These are phyloP conservation scores for Colletotrichum noveboracense DNA, from an alignment of 2,329 filamentous ascomycete genomes.

Conservation along the genomic window DNA sequence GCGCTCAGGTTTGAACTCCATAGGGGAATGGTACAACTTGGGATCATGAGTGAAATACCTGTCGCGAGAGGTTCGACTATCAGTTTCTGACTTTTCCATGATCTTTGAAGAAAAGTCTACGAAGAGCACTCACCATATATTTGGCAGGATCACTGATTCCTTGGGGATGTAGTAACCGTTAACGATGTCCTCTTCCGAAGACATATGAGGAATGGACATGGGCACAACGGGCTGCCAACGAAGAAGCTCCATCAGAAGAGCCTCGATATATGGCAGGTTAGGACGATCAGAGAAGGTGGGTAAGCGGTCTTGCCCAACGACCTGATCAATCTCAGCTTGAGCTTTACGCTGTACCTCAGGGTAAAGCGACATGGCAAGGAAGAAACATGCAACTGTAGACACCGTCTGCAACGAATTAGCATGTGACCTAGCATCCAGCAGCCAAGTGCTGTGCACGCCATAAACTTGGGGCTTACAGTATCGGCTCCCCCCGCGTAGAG, in stretches of 20 bases:
- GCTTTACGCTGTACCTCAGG: constrained; percentile 51
- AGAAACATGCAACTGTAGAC: constrained; percentile 44
- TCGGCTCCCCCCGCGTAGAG: constrained; percentile 17
- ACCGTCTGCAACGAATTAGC: constrained; percentile 22
- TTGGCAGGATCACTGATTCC: constrained; percentile 6
- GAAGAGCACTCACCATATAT: constrained; percentile 28
- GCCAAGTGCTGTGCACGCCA: background rate
- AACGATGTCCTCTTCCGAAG: constrained; percentile 25
- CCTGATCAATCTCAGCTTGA: constrained; percentile 55
- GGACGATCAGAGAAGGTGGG: constrained; percentile 54
- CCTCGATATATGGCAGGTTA: constrained; percentile 56
- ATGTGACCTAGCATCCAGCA: constrained; percentile 4
- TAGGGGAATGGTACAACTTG: background rate
- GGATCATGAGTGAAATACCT: background rate
- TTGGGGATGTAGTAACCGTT: constrained; percentile 2
- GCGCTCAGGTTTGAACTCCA: background rate
- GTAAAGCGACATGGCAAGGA: constrained; percentile 50
- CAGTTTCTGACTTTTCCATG: background rate
- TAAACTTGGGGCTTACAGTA: background rate
- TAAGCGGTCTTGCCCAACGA: constrained; percentile 52
- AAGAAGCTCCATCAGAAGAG: constrained; percentile 59
- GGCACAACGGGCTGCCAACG: constrained; percentile 60
- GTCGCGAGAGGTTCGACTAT: background rate
- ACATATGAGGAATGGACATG: constrained; percentile 43
- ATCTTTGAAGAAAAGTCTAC: background rate